Base-by-base conservation (phyloP, 768 basidiomycete species). In the Tylopilus sp. region DNA sequence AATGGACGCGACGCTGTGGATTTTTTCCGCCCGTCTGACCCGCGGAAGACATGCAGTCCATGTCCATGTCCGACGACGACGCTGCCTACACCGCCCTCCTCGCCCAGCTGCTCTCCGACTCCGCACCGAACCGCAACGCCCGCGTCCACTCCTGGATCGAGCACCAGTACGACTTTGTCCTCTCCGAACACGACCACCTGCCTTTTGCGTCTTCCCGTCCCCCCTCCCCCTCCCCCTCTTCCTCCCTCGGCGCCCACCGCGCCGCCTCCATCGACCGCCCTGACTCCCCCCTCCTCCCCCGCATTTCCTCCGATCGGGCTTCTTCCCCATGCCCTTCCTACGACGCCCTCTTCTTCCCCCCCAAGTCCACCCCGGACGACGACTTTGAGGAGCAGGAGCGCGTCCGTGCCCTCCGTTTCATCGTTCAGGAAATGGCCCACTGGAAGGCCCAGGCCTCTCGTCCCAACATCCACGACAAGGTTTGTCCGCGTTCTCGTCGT, bases 361-460 rank as follows among this genome's bases (percentile, higher is more conserved):
- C 59, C 6, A 21, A n/a, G n/a, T n/a, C 34, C 19, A 1, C 57
- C 21, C 57, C 54, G 21, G 52, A 56, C 22, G 37, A 46, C 19
- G 58, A 58, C 14, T 57, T 62, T 37, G 66, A 66, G 24, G 64
- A 71, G 40, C 55, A 62, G 13, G 69, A 73, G 46, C 70, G 71
- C 36, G 54, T 67, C 38, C 72, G 72, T 10, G 59, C 73, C 0
- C 66, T 74, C 50, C 63, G 65, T 21, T 72, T 70, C 50, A 69
- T 73, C 53, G 63, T 73, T 4, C 71, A 67, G 29, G 69, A 73
- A 56, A 73, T 73, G 72, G 58, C 63, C 0, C 62, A 60, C 29
- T 69, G 59, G 56, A 63, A 64, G 19, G 53, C 63, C 2, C 48
- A 59, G 2, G 37, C 47, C 1, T 26, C 37, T 3, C 45, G 33